Evolutionary conservation across 2,329 filamentous ascomycete species (phyloP), one percentile per base, ranked within the genome.

Genomic region (Phialemoniopsis sp.): DNA sequence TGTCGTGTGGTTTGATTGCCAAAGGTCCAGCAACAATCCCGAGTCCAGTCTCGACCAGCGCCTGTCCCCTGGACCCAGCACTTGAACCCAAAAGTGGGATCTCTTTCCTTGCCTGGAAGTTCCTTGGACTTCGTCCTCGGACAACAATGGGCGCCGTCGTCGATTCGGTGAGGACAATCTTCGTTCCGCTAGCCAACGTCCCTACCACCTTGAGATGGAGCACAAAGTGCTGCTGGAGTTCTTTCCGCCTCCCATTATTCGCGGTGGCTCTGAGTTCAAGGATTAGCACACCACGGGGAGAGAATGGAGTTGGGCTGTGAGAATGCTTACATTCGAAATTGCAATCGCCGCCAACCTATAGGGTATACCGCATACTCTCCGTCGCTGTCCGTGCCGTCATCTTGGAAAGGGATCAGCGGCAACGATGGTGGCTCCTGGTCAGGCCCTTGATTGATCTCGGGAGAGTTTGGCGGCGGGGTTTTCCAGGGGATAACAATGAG

Each of bases 401-500:
- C 77, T 31, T 79, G 74, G 52, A 80, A 80, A 5, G 78, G 77
- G 36, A 82, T 78, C 45, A 96, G 65, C 1, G 88, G 87, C 43
- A 95, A 82, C 2, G 88, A 78, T 1, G 86, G 80, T 5, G 91
- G 91, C 58, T 97, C 91, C 56, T 91, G 89, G 58, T 97, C 91
- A 1, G 70, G 70, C 2, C 68, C 68, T 45, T 84, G 78, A 45
- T 65, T 73, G 42, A 82, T 71, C 47, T 85, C 79, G n/a, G 80
- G 75, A 4, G 82, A 80, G 62, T 84, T 87, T 37, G 87, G 87
- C 19, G 86, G 87, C 2, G 89, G 90, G 3, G 90, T 96, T 70
- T 97, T 97, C 91, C 91, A 97, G 1, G 91, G 91, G 43, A 97
- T 95, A 8, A 93, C 93, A 46, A 97, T 96, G 46, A 97, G 82